Percentiles rank a stretch among this genome's conserved stretches.
Conservation (phyloP, 2,329 filamentous ascomycete genomes). For the Rhynchosporium agropyri region DNA sequence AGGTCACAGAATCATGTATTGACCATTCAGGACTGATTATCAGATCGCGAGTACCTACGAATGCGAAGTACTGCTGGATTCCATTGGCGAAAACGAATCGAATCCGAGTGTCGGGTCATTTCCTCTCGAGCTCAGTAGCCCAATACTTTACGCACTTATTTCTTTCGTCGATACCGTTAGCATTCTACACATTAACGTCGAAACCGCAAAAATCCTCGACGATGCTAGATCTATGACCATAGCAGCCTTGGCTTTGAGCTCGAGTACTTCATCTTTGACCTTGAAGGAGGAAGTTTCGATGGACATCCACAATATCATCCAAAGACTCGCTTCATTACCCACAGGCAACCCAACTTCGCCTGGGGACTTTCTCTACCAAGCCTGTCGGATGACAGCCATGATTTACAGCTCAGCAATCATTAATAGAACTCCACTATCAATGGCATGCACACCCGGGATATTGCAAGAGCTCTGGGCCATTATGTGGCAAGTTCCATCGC, state of each 20-base stretch:
- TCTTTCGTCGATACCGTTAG: slow-evolving; percentile 28
- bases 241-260: slow-evolving; percentile 27
- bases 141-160: slow-evolving; percentile 33
- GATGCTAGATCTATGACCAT: slow-evolving; percentile 40
- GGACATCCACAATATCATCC: slow-evolving; percentile 36
- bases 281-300: slow-evolving; percentile 29
- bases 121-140: slow-evolving; percentile 35
- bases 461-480: slow-evolving; percentile 35
- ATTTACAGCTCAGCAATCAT: slow-evolving; percentile 40
- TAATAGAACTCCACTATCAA: slow-evolving; percentile 36
- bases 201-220: slow-evolving; percentile 38
- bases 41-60: slow-evolving; percentile 42
- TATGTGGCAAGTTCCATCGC: slow-evolving; percentile 37
- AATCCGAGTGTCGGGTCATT: slow-evolving; percentile 25
- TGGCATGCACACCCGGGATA: slow-evolving; percentile 28
- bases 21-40: slow-evolving; percentile 39
- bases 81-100: slow-evolving; percentile 22
- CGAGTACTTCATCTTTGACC: too few relatives aligned
- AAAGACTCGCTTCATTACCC: slow-evolving; percentile 23
- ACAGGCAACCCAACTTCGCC: neutral
- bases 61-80: slow-evolving; percentile 38
- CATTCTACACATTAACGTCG: slow-evolving; percentile 25
- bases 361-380: slow-evolving; percentile 34
- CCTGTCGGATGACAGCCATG: slow-evolving; percentile 35
- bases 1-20: slow-evolving; percentile 1